Evolutionary conservation across 2,329 filamentous ascomycete species (phyloP).

Genomic region (Claviceps paspali): DNA sequence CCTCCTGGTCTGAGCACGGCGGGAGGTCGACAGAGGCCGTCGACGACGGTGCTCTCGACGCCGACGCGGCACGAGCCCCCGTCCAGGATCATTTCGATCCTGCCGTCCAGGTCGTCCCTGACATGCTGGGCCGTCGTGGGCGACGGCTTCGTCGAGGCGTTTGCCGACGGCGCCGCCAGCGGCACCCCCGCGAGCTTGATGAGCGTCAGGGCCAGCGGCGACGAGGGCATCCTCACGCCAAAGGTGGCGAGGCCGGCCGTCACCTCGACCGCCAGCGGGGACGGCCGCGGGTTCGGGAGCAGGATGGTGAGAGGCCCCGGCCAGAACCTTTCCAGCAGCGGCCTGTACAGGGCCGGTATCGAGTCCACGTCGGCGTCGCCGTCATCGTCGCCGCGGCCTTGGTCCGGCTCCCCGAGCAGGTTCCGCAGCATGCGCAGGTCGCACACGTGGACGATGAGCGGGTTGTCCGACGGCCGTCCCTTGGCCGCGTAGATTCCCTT

Average conservation of each 20-base stretch:
- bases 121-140: conserved; percentile 88
- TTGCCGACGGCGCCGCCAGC: conserved; percentile 83
- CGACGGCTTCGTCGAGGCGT: conserved; percentile 83
- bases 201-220: conserved; percentile 72
- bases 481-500: conserved; percentile 88
- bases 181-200: conserved; percentile 65
- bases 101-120: conserved; percentile 63
- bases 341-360: conserved; percentile 61
- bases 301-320: conserved; percentile 88
- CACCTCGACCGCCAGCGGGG: conserved; percentile 72
- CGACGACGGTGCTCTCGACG: conserved; percentile 93
- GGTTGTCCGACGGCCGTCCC: conserved; percentile 82
- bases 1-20: conserved; percentile 76
- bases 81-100: conserved; percentile 77
- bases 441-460: conserved; percentile 81
- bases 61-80: conserved; percentile 77
- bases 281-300: conserved; percentile 56
- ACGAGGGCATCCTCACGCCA: conserved; percentile 78
- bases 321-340: conserved; percentile 77
- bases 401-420: conserved; percentile 31
- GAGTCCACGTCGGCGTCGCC: conserved; percentile 22
- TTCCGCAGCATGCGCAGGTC: conserved; percentile 61
- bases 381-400: conserved; percentile 4
- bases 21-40: conserved; percentile 70
- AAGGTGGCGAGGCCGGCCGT: conserved; percentile 77